Evolutionary conservation across 78 protist species (phyloP), one percentile per base, ranked within the genome.

Genomic region (Emiliania huxleyi): DNA sequence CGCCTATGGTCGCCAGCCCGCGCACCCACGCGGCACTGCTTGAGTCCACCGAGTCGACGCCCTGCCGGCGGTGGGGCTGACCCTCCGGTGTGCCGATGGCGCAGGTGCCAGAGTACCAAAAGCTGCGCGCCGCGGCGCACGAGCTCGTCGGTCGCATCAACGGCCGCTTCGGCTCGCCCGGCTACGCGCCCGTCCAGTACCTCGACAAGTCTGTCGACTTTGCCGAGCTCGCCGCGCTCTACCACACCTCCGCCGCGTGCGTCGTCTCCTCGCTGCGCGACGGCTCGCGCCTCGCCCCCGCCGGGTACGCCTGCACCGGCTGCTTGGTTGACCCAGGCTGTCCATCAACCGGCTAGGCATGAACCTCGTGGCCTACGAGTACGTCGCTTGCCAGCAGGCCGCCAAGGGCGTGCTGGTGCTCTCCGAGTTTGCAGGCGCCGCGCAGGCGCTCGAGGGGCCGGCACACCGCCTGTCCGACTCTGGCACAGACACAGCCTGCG

Each of bases 281-380:
- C 33, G 75, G 99, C 35, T 96, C 96, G 99, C 97, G 97, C 71
- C 62, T 98, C 23, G 98, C 96, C 22, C 96, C 98, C 29, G 95
- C 90, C 79, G 99, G 97, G 93, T 97, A 92, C 87, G 77, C 96
- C 75, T n/a, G n/a, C n/a, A n/a, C n/a, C n/a, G n/a, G n/a, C n/a
- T n/a, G n/a, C n/a, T n/a, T n/a, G n/a, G n/a, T n/a, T n/a, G n/a
- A n/a, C n/a, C n/a, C n/a, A n/a, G n/a, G n/a, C n/a, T n/a, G n/a
- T n/a, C n/a, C n/a, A n/a, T n/a, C n/a, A n/a, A n/a, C n/a, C n/a
- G n/a, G n/a, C n/a, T n/a, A n/a, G n/a, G 99, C 35, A 97, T 97
- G 99, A 98, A 98, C 71, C 62, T 98, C 23, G 98, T 97, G 15
- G 96, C 98, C 29, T 95, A 92, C 79, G 99, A 98, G 93, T 97